Base-by-base conservation (phyloP, 352 stramenopile genomes). In the Globisporangium paroecandrum region DNA sequence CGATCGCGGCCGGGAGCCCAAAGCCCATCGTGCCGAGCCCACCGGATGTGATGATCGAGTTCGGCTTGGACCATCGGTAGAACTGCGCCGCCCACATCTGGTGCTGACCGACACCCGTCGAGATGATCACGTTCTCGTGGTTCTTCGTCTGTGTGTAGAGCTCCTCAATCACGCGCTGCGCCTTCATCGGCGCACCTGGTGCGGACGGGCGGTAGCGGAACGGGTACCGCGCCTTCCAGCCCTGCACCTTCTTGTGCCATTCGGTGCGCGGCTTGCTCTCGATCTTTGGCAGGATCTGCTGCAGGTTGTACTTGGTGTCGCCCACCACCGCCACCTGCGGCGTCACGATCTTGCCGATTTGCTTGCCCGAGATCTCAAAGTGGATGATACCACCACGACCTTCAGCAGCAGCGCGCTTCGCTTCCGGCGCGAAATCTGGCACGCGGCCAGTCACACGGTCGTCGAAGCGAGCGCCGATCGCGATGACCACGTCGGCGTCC, bases 11-110 rank as follows among this genome's bases (percentile, higher is more conserved):
- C 7, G 95, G 95, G 15, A 98, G 79, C 53, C 94, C 92, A 68
- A 97, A 98, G 65, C 96, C 96, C 96, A 99, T 99, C 6, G 96
- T 99, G 66, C 96, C 96, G 36, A 98, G 77, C 43, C 94, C 97
- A 46, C 94, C 96, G 38, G 90, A 98, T 18, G 89, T 97, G 54
- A 99, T 93, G 77, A 98, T 89, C 77, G 97, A 88, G 76, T 97
- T 90, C 27, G 96, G 96, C 56, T 94, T 70, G n/a, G 84, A 97
- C 94, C 94, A 99, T 43, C 94, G 96, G 74, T 98, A 97, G 67
- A 98, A 97, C 82, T 99, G 96, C 29, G 96, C 96, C 12, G 96
- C 91, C 78, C 96, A 97, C 96, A 99, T 99, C 82, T 99, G 96
- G 73, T 99, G 96, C 79, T 98, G 96, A 15, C 96, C 96, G n/a